phyloP scores from a whole-genome alignment of 208 protist genomes.

The Spironucleus salmonicida region DNA sequence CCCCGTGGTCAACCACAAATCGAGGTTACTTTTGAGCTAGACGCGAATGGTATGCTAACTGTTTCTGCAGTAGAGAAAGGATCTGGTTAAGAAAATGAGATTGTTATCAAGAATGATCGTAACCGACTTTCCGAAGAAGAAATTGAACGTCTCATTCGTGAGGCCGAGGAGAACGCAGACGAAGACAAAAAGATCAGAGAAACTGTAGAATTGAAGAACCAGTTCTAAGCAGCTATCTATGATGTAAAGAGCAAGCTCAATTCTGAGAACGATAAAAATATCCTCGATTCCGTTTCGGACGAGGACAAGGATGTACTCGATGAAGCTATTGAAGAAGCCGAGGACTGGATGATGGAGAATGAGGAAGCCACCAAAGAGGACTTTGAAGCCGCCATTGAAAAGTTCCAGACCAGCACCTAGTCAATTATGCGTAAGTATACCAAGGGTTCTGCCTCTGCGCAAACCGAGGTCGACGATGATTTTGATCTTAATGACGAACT shows the following conservation, averaged over 20 bases:
- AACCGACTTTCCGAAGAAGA: conserved; percentile 37
- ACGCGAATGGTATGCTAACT: conserved; percentile 86
- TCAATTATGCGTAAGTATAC: conserved; percentile 9
- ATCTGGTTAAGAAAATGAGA: conserved; percentile 63
- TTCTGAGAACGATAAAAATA: conserved; percentile 24
- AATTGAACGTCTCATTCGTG: conserved; percentile 36
- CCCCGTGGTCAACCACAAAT: conserved; percentile 59
- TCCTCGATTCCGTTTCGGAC: conserved; percentile 1
- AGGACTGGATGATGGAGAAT: conserved; percentile 35
- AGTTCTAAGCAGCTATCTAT: conserved; percentile 32
- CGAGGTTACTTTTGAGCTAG: conserved; percentile 81
- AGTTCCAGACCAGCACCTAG: neutral
- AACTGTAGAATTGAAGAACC: conserved; percentile 35
- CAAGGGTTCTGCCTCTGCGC: neutral
- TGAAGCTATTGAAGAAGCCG: conserved; percentile 24
- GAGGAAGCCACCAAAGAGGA: conserved; percentile 31
- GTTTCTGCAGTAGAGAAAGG: conserved; percentile 81
- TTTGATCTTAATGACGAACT: no score
- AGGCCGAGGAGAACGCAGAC: conserved; percentile 28
- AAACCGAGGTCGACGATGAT: no score
- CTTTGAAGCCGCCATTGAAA: neutral
- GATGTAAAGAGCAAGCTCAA: conserved; percentile 1
- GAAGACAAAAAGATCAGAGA: conserved; percentile 31
- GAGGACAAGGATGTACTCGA: conserved; percentile 30
- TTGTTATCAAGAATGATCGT: conserved; percentile 69